Conservation (phyloP, 495 filamentous ascomycete genomes). For the Podospora pseudoanserina region DNA sequence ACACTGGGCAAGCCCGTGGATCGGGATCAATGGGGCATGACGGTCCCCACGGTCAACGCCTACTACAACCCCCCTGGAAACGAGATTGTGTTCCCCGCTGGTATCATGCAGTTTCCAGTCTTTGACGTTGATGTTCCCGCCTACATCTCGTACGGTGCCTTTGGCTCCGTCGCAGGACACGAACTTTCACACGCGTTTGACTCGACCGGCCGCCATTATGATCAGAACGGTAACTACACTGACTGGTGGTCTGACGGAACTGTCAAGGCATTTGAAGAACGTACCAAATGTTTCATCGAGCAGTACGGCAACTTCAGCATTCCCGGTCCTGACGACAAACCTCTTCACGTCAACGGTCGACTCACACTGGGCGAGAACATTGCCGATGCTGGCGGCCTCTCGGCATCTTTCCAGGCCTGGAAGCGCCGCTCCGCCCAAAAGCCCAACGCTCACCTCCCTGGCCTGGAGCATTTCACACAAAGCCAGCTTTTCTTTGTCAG, state of each 20-base stretch:
- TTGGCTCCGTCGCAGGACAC: constrained; percentile 42
- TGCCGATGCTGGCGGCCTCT: constrained; percentile 68
- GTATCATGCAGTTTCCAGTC: constrained; percentile 68
- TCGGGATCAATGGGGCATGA: constrained; percentile 62
- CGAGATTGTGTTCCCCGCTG: constrained; percentile 70
- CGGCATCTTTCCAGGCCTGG: constrained; percentile 65
- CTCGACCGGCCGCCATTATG: constrained; percentile 63
- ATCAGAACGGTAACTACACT: constrained; percentile 62
- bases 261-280: constrained; percentile 51
- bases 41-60: constrained; percentile 53
- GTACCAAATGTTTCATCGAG: constrained; percentile 66
- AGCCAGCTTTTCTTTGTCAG: constrained; percentile 72
- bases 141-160: constrained; percentile 67
- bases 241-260: constrained; percentile 71
- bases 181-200: constrained; percentile 76
- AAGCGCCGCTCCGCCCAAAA: constrained; percentile 30
- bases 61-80: constrained; percentile 66
- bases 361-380: constrained; percentile 74
- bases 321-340: constrained; percentile 44
- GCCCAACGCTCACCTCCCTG: constrained; percentile 59
- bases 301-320: constrained; percentile 66
- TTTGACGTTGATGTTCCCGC: constrained; percentile 60
- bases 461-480: constrained; percentile 62
- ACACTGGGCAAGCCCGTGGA: constrained; percentile 69
- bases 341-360: constrained; percentile 48